Evolutionary conservation across 768 basidiomycete species (phyloP), one percentile per base, ranked within the genome.

Genomic region (Lentinula raphanica): DNA sequence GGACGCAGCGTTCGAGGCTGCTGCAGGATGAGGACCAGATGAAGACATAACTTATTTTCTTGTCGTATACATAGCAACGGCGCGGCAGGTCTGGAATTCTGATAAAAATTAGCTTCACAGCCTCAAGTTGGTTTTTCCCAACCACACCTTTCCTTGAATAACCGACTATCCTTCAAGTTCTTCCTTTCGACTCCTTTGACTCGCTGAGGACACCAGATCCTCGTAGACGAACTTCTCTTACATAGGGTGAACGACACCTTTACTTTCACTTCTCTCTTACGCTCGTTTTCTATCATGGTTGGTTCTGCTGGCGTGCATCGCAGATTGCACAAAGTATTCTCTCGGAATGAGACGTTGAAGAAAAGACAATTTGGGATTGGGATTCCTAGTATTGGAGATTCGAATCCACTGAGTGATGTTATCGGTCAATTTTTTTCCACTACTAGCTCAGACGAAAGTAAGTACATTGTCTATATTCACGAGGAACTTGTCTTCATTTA

Each of bases 1-100:
- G 63, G 87, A 87, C 32, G 79, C 77, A 6, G 87, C 86, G 15
- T 71, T 73, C 44, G 71, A 69, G 36, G 69, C 72, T 38, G 68
- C 72, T 25, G 58, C 46, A 31, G 44, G 32, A 54, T 45, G 13
- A 49, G 25, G n/a, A n/a, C n/a, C n/a, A n/a, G n/a, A n/a, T n/a
- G n/a, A n/a, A n/a, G n/a, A n/a, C n/a, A n/a, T n/a, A n/a, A n/a
- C n/a, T n/a, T n/a, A n/a, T n/a, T n/a, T n/a, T n/a, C n/a, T n/a
- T 8, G 32, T 6, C 9, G 32, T 35, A 35, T 8, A 8, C 32
- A 35, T 35, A 35, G 32, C 32, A 35, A 35, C 32, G 3, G 32
- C 8, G 8, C 32, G 3, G 32, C 5, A 35, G n/a, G n/a, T n/a
- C n/a, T n/a, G n/a, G n/a, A n/a, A n/a, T n/a, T n/a, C n/a, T n/a